phyloP scores from a whole-genome alignment of 495 filamentous ascomycete genomes.

The Rostrohypoxylon terebratum region DNA sequence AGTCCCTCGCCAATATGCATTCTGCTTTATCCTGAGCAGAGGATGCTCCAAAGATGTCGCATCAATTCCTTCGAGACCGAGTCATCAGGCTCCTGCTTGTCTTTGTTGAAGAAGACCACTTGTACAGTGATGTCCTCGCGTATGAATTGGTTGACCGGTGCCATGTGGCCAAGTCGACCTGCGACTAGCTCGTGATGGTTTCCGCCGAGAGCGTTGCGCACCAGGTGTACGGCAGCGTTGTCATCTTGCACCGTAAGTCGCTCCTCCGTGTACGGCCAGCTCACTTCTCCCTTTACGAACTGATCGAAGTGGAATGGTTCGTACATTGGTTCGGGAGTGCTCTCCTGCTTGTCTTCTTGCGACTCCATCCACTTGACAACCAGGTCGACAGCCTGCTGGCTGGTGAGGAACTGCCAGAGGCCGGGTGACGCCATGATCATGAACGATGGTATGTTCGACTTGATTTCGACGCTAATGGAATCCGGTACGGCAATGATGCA shows the following conservation, averaged over 20 bases:
- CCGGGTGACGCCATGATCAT: neutral
- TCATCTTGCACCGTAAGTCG: neutral
- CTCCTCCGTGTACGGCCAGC: neutral
- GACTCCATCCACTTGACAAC: neutral
- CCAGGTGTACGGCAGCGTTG: neutral
- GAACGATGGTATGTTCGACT: neutral
- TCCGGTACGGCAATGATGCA: neutral
- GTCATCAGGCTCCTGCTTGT: neutral
- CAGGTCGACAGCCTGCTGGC: neutral
- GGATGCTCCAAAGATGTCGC: neutral
- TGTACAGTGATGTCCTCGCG: constrained; percentile 2
- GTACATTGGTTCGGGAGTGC: neutral
- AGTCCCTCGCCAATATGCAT: neutral
- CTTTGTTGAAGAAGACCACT: constrained; percentile 6
- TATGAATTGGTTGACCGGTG: neutral
- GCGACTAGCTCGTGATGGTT: neutral
- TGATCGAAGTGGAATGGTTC: neutral
- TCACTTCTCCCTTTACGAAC: neutral
- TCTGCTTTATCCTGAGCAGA: neutral
- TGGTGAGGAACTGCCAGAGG: neutral
- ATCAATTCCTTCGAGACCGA: no score
- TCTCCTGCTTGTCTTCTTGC: neutral
- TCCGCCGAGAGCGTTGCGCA: neutral
- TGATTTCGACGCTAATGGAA: neutral
- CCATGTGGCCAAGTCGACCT: neutral